Conservation (phyloP, 495 filamentous ascomycete species). For the Polyplosphaeria fusca region DNA sequence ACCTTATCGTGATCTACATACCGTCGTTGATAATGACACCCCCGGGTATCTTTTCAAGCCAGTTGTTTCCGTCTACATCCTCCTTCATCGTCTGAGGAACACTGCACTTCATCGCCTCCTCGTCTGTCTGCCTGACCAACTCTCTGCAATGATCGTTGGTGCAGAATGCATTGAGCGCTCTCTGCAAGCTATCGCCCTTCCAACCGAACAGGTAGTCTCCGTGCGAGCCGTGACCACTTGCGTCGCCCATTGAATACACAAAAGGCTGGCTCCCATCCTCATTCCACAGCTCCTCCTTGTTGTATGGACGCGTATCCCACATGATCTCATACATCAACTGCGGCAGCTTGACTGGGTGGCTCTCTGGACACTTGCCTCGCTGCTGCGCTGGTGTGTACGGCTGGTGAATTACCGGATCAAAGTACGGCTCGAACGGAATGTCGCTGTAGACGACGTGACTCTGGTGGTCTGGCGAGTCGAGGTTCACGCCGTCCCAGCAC, state of each 20-base stretch:
- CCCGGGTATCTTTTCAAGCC: conserved; percentile 23
- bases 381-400: background rate
- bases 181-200: conserved; percentile 47
- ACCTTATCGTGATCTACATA: too few relatives aligned
- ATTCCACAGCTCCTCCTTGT: conserved; percentile 44
- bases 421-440: conserved; percentile 39
- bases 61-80: conserved; percentile 40
- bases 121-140: conserved; percentile 43
- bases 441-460: conserved; percentile 46
- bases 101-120: conserved; percentile 42
- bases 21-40: conserved; percentile 5
- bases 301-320: conserved; percentile 49
- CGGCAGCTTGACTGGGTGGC: conserved; percentile 46
- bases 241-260: conserved; percentile 51
- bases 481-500: conserved; percentile 55
- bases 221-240: conserved; percentile 46
- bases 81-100: conserved; percentile 40
- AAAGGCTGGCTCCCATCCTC: conserved; percentile 46
- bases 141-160: conserved; percentile 42
- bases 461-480: conserved; percentile 52
- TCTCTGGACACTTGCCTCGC: conserved; percentile 45
- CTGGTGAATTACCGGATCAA: background rate
- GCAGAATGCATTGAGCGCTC: conserved; percentile 49
- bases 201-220: conserved; percentile 52
- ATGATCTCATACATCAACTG: conserved; percentile 54